Conservation (phyloP, 805 yeast species). For the Lachancea meyersii region DNA sequence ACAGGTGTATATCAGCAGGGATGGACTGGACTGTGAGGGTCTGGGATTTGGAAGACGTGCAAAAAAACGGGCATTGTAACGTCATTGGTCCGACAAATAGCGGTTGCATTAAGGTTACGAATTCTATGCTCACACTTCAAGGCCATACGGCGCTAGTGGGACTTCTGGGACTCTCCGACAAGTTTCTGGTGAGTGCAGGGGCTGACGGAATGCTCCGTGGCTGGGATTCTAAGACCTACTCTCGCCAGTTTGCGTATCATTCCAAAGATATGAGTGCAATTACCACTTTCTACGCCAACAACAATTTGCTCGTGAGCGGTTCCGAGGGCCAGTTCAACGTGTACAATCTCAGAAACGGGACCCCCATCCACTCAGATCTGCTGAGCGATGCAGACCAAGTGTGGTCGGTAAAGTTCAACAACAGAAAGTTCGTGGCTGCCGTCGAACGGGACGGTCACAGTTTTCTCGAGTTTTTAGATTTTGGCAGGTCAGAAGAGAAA, state of each 20-base stretch:
- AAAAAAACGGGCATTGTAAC: slow-evolving; percentile 36
- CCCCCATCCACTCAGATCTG: slow-evolving; percentile 61
- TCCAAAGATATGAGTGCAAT: slow-evolving; percentile 80
- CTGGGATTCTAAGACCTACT: slow-evolving; percentile 83
- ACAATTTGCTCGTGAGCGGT: slow-evolving; percentile 79
- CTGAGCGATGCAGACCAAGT: slow-evolving; percentile 75
- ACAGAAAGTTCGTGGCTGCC: slow-evolving; percentile 82
- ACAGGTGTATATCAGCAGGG: slow-evolving; percentile 83
- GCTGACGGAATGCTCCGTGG: slow-evolving; percentile 89
- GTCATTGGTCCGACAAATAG: slow-evolving; percentile 17
- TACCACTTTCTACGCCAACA: slow-evolving; percentile 88
- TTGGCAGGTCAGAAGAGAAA: slow-evolving; percentile 36
- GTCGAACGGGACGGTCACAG: slow-evolving; percentile 70
- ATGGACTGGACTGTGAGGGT: slow-evolving; percentile 83
- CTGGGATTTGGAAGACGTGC: slow-evolving; percentile 83
- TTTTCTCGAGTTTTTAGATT: slow-evolving; percentile 78
- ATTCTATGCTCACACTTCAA: slow-evolving; percentile 53
- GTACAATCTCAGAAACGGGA: slow-evolving; percentile 80
- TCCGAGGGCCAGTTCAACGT: slow-evolving; percentile 80
- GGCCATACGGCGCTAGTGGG: slow-evolving; percentile 94
- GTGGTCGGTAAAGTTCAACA: slow-evolving; percentile 91
- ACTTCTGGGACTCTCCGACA: slow-evolving; percentile 66
- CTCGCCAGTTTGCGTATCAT: slow-evolving; percentile 58
- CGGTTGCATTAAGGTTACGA: slow-evolving; percentile 26
- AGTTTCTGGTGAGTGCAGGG: slow-evolving; percentile 84